These are phyloP conservation scores for Hypomontagnella submonticulosa DNA, from an alignment of 495 filamentous ascomycete genomes.

Conservation along the genomic window DNA sequence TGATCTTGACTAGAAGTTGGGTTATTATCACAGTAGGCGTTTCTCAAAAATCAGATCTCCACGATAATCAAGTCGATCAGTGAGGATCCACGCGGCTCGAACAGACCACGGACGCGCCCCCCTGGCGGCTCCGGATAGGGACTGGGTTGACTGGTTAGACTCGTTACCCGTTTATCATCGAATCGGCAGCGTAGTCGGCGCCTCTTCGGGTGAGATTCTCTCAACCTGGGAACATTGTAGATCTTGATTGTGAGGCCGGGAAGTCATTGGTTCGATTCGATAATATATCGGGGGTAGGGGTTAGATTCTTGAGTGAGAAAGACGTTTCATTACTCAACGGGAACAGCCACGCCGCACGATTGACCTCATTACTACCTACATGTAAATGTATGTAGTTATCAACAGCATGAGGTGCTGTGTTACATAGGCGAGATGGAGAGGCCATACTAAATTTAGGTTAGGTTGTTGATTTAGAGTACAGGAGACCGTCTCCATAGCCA, in stretches of 20 bases:
- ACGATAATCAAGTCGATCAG: conserved; percentile 1
- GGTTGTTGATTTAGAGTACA: conserved; percentile 21
- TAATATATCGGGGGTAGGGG: not conserved
- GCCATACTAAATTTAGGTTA: conserved; percentile 18
- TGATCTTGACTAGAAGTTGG: too few relatives aligned
- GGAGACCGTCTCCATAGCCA: conserved; percentile 7
- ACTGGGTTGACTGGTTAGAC: too few relatives aligned
- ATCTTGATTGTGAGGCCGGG: conserved; percentile 20
- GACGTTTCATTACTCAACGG: conserved; percentile 6
- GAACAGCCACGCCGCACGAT: too few relatives aligned
- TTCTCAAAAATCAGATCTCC: too few relatives aligned
- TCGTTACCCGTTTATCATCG: conserved; percentile 8
- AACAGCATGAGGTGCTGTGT: not conserved
- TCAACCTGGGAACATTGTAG: conserved; percentile 19
- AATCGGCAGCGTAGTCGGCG: conserved; percentile 31
- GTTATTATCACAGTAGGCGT: too few relatives aligned
- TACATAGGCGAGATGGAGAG: not conserved
- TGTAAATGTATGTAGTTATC: too few relatives aligned
- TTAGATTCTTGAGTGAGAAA: not conserved
- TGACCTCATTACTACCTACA: not conserved
- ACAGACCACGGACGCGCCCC: not conserved
- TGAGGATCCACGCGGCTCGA: not conserved
- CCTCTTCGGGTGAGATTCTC: conserved; percentile 27
- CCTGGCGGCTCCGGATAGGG: conserved; percentile 22
- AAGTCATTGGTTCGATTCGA: not conserved